phyloP scores from a whole-genome alignment of 192 early-diverging fungal species.

The Umbelopsis isabellina region DNA sequence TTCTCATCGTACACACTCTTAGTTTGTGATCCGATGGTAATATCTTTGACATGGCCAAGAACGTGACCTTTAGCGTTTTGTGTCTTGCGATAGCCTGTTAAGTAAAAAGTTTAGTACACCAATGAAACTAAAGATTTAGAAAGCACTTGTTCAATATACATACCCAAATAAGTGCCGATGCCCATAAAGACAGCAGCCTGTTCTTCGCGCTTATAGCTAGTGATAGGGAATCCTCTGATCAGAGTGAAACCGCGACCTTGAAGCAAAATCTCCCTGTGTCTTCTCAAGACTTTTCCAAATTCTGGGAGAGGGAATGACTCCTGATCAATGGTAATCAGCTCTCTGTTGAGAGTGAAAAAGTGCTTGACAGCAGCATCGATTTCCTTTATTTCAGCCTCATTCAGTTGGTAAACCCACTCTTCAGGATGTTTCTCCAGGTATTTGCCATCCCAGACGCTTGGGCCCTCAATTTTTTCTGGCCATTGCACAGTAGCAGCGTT shows the following conservation, averaged over 20 bases:
- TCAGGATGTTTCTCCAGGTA: constrained; percentile 32
- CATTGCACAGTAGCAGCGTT: constrained; percentile 12
- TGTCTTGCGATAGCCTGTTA: constrained; percentile 23
- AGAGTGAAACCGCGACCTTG: constrained; percentile 32
- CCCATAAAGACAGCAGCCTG: constrained; percentile 45
- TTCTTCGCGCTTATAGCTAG: constrained; percentile 29
- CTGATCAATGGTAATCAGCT: constrained; percentile 12
- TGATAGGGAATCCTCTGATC: constrained; percentile 35
- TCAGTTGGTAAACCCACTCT: constrained; percentile 38
- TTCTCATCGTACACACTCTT: constrained; percentile 34
- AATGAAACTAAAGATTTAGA: background rate
- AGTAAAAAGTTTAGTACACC: background rate
- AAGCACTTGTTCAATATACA: background rate
- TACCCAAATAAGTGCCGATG: constrained; percentile 44
- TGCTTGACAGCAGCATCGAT: constrained; percentile 38
- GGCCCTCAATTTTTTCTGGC: constrained; percentile 31
- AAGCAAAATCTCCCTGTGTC: constrained; percentile 28
- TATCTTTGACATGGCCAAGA: constrained; percentile 45
- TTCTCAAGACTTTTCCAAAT: constrained; percentile 20
- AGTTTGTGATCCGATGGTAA: constrained; percentile 34
- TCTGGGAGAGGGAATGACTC: constrained; percentile 30
- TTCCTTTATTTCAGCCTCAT: constrained; percentile 29
- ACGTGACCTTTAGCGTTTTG: constrained; percentile 42
- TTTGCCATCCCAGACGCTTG: constrained; percentile 38
- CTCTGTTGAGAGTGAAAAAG: constrained; percentile 23